phyloP scores from a whole-genome alignment of 2,329 filamentous ascomycete species.

The Hypoxylon sp. region DNA sequence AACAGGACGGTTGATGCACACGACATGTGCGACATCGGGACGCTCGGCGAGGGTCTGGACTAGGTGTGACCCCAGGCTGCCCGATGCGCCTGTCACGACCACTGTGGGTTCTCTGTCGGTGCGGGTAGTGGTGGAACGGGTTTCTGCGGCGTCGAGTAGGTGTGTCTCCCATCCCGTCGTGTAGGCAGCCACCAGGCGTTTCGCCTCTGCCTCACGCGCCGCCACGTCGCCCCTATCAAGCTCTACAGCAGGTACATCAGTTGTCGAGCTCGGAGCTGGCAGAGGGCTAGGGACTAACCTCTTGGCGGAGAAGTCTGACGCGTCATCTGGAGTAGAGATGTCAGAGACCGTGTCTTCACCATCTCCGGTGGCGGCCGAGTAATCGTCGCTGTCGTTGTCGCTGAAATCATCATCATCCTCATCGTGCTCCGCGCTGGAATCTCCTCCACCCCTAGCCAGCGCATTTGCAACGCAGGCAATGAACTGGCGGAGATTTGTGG shows the following conservation, averaged over 20 bases:
- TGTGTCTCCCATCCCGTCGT: not conserved
- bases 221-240: conserved; percentile 3
- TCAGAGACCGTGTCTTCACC: not conserved
- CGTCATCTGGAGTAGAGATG: conserved; percentile 2
- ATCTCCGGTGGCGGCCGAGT: not conserved
- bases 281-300: not conserved
- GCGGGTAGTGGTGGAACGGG: conserved; percentile 20
- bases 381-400: conserved; percentile 1
- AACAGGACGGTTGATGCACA: conserved; percentile 57
- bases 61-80: conserved; percentile 51
- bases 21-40: conserved; percentile 41
- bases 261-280: not conserved
- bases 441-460: conserved; percentile 6
- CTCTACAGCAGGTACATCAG: not conserved
- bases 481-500: conserved; percentile 43
- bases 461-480: conserved; percentile 33
- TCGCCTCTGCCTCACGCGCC: conserved; percentile 1
- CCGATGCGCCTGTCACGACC: conserved; percentile 51
- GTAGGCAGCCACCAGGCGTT: conserved; percentile 2
- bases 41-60: conserved; percentile 42
- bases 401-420: not conserved
- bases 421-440: conserved; percentile 1
- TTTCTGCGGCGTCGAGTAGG: not conserved
- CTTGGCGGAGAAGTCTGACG: conserved; percentile 2
- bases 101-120: conserved; percentile 40